Base-by-base conservation (phyloP, 2,329 filamentous ascomycete species). In the Fusarium setosum region DNA sequence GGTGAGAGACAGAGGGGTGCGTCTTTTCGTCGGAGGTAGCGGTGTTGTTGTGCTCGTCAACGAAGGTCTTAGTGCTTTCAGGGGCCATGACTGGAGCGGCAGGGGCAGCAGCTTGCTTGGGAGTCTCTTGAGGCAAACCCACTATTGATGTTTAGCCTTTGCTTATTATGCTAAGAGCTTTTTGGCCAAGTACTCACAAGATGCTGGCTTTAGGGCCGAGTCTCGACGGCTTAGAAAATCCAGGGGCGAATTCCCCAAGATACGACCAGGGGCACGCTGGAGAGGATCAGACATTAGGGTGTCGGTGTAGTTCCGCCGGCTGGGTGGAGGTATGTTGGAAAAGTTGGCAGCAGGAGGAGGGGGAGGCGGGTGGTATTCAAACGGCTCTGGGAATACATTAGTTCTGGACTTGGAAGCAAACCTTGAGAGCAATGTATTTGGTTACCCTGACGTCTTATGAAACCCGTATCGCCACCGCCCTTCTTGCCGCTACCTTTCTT, bases 171-270 rank as follows among this genome's bases (percentile, higher is more conserved):
- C 12, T 5, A 13, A 6, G 6, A 17, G 13, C 15, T n/a, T 17
- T 13, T 17, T n/a, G n/a, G n/a, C n/a, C n/a, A n/a, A 23, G 9
- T 31, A 64, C 65, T 58, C 13, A 69, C 59, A 15, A 20, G 47
- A n/a, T 35, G 44, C 8, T 35, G 34, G 34, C 24, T 59, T 42
- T 7, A 38, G 13, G 12, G n/a, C n/a, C 20, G n/a, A 5, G 20
- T 68, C 68, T 40, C 29, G 51, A 6, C 67, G 60, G 10, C 37
- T 31, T 5, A 76, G 56, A 41, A 76, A 76, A 17, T 72, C 70
- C 13, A 65, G 17, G 9, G 60, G 54, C 5, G 55, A 45, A 12
- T 8, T 61, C 5, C 74, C 74, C 31, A 76, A 55, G 15, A 72
- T 53, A 6, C 56, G 12, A 2, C 69, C 70, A 29, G 61, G 35